Evolutionary conservation across 1,139 yeast species (phyloP).

Genomic region (Diutina catenulata): DNA sequence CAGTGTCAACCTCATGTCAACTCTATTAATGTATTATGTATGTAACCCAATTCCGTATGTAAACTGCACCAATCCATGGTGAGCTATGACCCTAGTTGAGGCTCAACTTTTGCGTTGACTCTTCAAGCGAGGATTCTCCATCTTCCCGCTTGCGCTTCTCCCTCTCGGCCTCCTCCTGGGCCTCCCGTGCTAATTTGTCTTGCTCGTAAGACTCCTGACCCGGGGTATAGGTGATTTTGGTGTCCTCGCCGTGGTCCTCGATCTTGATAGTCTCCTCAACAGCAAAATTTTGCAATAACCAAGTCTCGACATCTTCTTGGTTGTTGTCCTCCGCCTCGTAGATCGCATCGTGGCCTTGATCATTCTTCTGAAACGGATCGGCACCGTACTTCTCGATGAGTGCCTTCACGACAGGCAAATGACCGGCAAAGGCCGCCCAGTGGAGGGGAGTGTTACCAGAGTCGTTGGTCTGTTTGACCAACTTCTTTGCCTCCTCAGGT

Average conservation of each 20-base stretch:
- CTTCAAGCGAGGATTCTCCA: neutral
- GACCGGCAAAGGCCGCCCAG: conserved; percentile 92
- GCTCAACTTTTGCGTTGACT: conserved; percentile 7
- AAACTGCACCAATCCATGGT: too few species aligned
- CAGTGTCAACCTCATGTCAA: too few species aligned
- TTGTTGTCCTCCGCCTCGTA: conserved; percentile 78
- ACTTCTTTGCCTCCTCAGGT: conserved; percentile 29
- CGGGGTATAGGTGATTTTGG: conserved; percentile 34
- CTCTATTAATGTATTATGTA: too few species aligned
- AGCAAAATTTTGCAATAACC: conserved; percentile 60
- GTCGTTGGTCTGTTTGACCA: conserved; percentile 52
- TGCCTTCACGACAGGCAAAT: conserved; percentile 54
- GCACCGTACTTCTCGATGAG: conserved; percentile 66
- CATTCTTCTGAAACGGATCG: conserved; percentile 70
- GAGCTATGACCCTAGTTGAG: too few species aligned
- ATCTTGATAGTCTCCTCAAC: conserved; percentile 48
- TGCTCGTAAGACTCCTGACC: conserved; percentile 39
- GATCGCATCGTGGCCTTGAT: conserved; percentile 70
- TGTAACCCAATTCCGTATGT: too few species aligned
- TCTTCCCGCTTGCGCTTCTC: conserved; percentile 7
- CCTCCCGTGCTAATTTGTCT: conserved; percentile 28
- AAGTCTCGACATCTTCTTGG: conserved; percentile 54
- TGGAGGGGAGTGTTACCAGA: conserved; percentile 90
- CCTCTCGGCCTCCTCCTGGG: conserved; percentile 11
- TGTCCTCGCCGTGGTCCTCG: conserved; percentile 29